These are phyloP conservation scores for Salvia rosmarinus DNA, from an alignment of 257 asterid genomes.

Conservation along the genomic window DNA sequence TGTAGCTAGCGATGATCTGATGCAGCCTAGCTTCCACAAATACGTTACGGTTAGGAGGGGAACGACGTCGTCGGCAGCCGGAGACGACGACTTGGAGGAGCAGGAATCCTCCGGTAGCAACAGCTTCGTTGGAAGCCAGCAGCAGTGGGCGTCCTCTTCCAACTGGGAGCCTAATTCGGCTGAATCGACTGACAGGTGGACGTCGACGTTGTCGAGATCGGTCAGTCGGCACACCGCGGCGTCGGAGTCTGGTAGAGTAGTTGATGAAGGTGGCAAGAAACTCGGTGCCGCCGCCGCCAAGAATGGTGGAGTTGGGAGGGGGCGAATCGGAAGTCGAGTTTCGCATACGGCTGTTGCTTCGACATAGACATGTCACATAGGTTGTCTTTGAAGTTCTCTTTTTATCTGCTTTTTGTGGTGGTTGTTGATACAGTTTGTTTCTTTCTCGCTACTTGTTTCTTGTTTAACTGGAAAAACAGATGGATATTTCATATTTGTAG, in stretches of 20 bases:
- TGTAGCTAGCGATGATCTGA: constrained; percentile 60
- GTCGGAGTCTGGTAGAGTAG: neutral
- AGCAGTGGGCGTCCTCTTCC: constrained; percentile 59
- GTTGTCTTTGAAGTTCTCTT: neutral
- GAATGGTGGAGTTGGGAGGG: constrained; percentile 47
- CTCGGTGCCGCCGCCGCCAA: constrained; percentile 31
- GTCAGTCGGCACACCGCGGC: constrained; percentile 42
- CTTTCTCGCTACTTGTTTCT: constrained; percentile 2
- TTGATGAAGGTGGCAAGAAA: constrained; percentile 44
- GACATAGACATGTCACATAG: neutral
- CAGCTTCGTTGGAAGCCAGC: constrained; percentile 60
- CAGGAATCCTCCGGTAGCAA: constrained; percentile 92
- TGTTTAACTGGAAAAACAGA: constrained; percentile 40
- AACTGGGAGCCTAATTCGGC: constrained; percentile 83
- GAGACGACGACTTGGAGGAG: constrained; percentile 55
- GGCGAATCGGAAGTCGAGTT: constrained; percentile 46
- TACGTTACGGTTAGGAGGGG: constrained; percentile 89
- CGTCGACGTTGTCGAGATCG: constrained; percentile 47
- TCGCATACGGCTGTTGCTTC: constrained; percentile 30
- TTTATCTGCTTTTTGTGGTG: constrained; percentile 13
- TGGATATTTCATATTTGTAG: constrained; percentile 24
- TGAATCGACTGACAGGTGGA: constrained; percentile 61
- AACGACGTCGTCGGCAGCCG: constrained; percentile 19
- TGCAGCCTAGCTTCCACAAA: constrained; percentile 83
- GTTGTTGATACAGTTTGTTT: constrained; percentile 32